Conservation (phyloP, 1,284 basidiomycete genomes). For the Fomitopsis pinicola region DNA sequence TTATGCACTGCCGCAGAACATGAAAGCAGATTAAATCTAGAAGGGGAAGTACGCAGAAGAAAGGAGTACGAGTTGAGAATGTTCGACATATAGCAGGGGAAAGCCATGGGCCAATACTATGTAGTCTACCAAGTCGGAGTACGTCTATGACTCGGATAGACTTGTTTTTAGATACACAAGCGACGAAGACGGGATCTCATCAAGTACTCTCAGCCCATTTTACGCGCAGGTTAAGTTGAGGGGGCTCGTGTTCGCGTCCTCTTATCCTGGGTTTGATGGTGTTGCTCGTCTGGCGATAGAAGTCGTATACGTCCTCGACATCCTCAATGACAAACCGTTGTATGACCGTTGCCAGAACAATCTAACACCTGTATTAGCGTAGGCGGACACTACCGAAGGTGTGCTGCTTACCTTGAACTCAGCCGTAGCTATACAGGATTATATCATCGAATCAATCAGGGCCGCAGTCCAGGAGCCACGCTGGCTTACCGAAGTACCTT, state of each 20-base stretch:
- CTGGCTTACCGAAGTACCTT: constrained; percentile 9
- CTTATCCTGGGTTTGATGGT: background rate
- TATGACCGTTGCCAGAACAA: background rate
- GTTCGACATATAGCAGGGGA: no score
- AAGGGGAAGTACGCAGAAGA: no score
- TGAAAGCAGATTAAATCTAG: no score
- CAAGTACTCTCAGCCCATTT: background rate
- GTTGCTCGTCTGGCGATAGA: background rate
- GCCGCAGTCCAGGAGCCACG: background rate
- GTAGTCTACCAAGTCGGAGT: no score
- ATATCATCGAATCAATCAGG: background rate
- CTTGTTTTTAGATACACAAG: no score
- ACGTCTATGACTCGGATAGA: no score
- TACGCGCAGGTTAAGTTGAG: background rate
- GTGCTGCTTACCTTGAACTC: constrained; percentile 15
- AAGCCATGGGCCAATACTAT: no score
- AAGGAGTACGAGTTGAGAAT: no score
- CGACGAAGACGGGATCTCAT: no score
- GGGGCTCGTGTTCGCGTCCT: background rate
- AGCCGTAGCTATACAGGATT: constrained; percentile 10
- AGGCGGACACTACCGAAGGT: no score
- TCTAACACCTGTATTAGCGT: background rate
- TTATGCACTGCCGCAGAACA: no score
- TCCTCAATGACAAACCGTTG: background rate
- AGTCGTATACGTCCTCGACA: background rate